A percentile compares a stretch with the other conserved stretches of the same genome.
phyloP scores from a whole-genome alignment of 345 rosid genomes.

The Cardiospermum halicacabum region DNA sequence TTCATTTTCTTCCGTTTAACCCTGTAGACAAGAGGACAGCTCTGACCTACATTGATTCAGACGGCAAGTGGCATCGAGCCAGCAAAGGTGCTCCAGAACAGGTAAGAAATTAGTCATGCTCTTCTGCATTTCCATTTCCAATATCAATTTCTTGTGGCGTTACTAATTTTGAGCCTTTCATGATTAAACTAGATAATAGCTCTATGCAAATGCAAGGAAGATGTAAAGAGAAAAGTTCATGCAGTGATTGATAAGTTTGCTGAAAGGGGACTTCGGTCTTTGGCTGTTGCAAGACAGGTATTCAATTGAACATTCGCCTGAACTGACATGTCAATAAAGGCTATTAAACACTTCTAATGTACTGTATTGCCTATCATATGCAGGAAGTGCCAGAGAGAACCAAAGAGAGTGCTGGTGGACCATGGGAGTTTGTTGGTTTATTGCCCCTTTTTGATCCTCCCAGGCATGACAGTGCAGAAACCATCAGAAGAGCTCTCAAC shows the following conservation, averaged over 20 bases:
- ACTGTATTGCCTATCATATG: slow-evolving; percentile 5
- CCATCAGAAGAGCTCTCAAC: slow-evolving; percentile 84
- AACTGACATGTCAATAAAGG: background rate
- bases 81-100: slow-evolving; percentile 98
- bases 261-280: slow-evolving; percentile 89
- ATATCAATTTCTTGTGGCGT: background rate
- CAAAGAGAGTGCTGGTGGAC: slow-evolving; percentile 71
- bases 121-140: background rate
- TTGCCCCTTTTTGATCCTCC: slow-evolving; percentile 95
- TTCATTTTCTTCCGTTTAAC: slow-evolving; percentile 87
- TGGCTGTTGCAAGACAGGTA: slow-evolving; percentile 92
- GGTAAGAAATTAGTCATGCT: slow-evolving; percentile 42
- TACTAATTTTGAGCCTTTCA: slow-evolving; percentile 6
- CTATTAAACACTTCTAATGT: background rate
- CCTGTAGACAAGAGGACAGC: slow-evolving; percentile 95
- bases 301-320: slow-evolving; percentile 1
- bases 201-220: slow-evolving; percentile 76
- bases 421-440: slow-evolving; percentile 82
- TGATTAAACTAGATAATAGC: slow-evolving; percentile 43
- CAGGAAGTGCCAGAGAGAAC: slow-evolving; percentile 84
- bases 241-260: slow-evolving; percentile 81
- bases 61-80: slow-evolving; percentile 76
- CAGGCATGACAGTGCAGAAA: slow-evolving; percentile 95
- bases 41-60: slow-evolving; percentile 66
- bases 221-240: slow-evolving; percentile 65